Evolutionary conservation across 2,329 filamentous ascomycete genomes (phyloP).

Genomic region (Allantophomopsis cytisporea): DNA sequence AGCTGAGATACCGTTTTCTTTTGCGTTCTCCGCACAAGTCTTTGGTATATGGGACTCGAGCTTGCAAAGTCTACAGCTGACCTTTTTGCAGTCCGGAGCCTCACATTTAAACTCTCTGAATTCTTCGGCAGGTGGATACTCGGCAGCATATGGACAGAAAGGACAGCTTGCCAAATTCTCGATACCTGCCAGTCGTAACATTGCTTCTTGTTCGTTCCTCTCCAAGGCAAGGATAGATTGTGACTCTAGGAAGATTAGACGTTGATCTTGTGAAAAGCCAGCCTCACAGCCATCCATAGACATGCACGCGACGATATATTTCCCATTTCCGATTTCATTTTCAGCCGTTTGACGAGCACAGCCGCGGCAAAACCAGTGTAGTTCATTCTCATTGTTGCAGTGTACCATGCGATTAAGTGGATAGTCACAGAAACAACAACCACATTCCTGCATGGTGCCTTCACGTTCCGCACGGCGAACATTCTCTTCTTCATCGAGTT

Average conservation of each 20-base stretch:
- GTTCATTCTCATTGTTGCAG: slow-evolving; percentile 39
- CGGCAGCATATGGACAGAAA: slow-evolving; percentile 70
- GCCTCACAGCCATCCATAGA: slow-evolving; percentile 52
- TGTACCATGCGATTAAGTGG: slow-evolving; percentile 54
- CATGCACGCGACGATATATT: slow-evolving; percentile 58
- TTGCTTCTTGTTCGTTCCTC: slow-evolving; percentile 56
- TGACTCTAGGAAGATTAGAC: slow-evolving; percentile 40
- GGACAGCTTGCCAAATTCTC: slow-evolving; percentile 65
- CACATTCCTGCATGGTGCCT: slow-evolving; percentile 51
- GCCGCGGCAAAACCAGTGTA: slow-evolving; percentile 49
- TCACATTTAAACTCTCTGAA: slow-evolving; percentile 65
- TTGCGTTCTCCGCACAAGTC: slow-evolving; percentile 53
- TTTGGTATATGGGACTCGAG: slow-evolving; percentile 57
- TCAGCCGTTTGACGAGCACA: slow-evolving; percentile 57
- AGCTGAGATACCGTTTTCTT: slow-evolving; percentile 42
- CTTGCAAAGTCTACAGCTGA: slow-evolving; percentile 57
- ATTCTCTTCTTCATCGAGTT: slow-evolving; percentile 26
- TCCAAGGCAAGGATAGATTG: slow-evolving; percentile 49
- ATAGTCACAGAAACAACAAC: slow-evolving; percentile 58
- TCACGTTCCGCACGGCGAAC: slow-evolving; percentile 24
- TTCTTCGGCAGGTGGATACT: slow-evolving; percentile 51
- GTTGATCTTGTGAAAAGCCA: slow-evolving; percentile 41
- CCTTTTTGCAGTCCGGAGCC: slow-evolving; percentile 46
- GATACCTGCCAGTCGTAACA: slow-evolving; percentile 55
- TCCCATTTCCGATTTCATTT: slow-evolving; percentile 52